Conservation (phyloP, 768 basidiomycete species). For the Phlebiopsis flavidoalba region DNA sequence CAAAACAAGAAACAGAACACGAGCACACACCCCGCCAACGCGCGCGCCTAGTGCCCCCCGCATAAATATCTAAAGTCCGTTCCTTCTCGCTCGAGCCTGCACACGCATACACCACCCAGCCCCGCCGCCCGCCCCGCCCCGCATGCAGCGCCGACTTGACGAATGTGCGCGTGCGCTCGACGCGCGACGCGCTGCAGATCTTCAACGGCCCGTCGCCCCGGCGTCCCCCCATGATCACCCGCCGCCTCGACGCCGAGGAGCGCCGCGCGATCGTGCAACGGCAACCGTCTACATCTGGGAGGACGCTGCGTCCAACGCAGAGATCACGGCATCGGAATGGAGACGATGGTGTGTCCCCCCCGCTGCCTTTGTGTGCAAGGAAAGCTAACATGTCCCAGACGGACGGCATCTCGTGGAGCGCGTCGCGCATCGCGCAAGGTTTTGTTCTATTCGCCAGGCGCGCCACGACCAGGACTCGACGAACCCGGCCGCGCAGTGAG, state of each 20-base stretch:
- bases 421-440: slow-evolving; percentile 61
- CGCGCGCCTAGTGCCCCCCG: slow-evolving; percentile 3
- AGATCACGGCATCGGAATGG: slow-evolving; percentile 82
- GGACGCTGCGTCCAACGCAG: slow-evolving; percentile 82
- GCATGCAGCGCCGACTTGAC: slow-evolving; percentile 76
- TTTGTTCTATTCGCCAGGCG: slow-evolving; percentile 52
- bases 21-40: too few species aligned
- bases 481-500: slow-evolving; percentile 62
- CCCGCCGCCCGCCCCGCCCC: slow-evolving; percentile 15
- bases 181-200: slow-evolving; percentile 75
- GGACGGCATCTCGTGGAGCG: slow-evolving; percentile 79
- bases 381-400: slow-evolving; percentile 33
- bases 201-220: slow-evolving; percentile 73
- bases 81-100: background rate
- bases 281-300: slow-evolving; percentile 87
- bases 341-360: slow-evolving; percentile 55
- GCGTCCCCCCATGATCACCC: slow-evolving; percentile 66
- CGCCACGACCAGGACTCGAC: slow-evolving; percentile 37
- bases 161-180: slow-evolving; percentile 73
- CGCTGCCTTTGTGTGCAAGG: slow-evolving; percentile 31
- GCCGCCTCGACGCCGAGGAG: slow-evolving; percentile 80
- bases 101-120: background rate
- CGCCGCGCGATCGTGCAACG: slow-evolving; percentile 55
- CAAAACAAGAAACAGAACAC: too few species aligned
- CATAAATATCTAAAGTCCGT: slow-evolving; percentile 26